Percentiles rank a stretch among this genome's conserved stretches.
Conservation (phyloP, 176 grass and related monocot species). For the Puya raimondii region DNA sequence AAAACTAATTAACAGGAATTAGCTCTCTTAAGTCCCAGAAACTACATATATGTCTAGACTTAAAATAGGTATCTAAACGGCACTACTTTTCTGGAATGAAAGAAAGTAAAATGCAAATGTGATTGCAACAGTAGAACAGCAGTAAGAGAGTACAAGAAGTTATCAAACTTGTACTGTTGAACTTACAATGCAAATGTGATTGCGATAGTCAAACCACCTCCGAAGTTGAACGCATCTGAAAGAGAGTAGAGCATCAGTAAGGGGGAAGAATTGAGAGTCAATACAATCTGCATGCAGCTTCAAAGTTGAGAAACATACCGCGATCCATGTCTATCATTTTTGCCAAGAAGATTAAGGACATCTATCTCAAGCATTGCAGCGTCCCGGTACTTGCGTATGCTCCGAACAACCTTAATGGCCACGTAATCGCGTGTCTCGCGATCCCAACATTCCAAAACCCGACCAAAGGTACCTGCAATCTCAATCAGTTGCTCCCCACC, state of each 20-base stretch:
- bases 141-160: neutral
- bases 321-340: slow-evolving; percentile 56
- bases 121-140: neutral
- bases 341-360: slow-evolving; percentile 67
- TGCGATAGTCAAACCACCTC: slow-evolving; percentile 94
- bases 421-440: slow-evolving; percentile 76
- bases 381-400: slow-evolving; percentile 68
- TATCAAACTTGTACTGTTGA: slow-evolving; percentile 7
- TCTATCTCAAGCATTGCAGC: slow-evolving; percentile 90
- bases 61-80: neutral
- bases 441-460: slow-evolving; percentile 98
- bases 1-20: neutral
- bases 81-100: neutral
- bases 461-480: slow-evolving; percentile 83
- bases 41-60: neutral
- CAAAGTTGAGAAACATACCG: slow-evolving; percentile 31
- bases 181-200: slow-evolving; percentile 99
- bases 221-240: slow-evolving; percentile 84
- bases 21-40: neutral
- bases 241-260: slow-evolving; percentile 13
- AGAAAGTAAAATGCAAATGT: neutral
- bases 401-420: slow-evolving; percentile 86
- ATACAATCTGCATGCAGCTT: slow-evolving; percentile 6
- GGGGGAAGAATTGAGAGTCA: slow-evolving; percentile 9
- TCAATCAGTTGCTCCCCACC: slow-evolving; percentile 23